Evolutionary conservation across 2,329 filamentous ascomycete species (phyloP).

Genomic region (Venturia oleaginea): DNA sequence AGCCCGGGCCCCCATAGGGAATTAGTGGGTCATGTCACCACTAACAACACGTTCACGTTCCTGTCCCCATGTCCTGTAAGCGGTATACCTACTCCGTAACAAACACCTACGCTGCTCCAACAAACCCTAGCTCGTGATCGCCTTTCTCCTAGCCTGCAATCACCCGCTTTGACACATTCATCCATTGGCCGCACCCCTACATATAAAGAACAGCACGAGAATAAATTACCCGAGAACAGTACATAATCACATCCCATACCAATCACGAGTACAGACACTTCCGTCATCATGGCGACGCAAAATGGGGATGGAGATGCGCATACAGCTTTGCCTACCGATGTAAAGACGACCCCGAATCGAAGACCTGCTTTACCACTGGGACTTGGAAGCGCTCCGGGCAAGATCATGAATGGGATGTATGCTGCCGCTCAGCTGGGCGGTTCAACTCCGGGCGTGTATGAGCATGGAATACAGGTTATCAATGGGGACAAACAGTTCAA

Average conservation of each 20-base stretch:
- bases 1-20: background rate
- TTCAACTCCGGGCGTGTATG: constrained; percentile 59
- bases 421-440: constrained; percentile 51
- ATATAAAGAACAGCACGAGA: background rate
- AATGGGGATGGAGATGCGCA: background rate
- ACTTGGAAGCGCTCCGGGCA: constrained; percentile 29
- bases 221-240: background rate
- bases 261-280: background rate
- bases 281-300: constrained; percentile 7
- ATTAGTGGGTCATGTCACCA: background rate
- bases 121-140: background rate
- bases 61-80: background rate
- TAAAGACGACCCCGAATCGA: background rate
- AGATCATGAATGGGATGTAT: constrained; percentile 70
- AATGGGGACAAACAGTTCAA: constrained; percentile 97
- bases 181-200: constrained; percentile 3
- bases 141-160: background rate
- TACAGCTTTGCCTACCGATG: background rate
- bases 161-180: background rate
- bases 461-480: constrained; percentile 93
- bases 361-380: constrained; percentile 11
- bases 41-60: background rate
- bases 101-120: background rate
- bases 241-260: background rate
- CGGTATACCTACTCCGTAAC: background rate